Conservation (phyloP, 2,329 filamentous ascomycete genomes). For the Hymenoscyphus occultus region DNA sequence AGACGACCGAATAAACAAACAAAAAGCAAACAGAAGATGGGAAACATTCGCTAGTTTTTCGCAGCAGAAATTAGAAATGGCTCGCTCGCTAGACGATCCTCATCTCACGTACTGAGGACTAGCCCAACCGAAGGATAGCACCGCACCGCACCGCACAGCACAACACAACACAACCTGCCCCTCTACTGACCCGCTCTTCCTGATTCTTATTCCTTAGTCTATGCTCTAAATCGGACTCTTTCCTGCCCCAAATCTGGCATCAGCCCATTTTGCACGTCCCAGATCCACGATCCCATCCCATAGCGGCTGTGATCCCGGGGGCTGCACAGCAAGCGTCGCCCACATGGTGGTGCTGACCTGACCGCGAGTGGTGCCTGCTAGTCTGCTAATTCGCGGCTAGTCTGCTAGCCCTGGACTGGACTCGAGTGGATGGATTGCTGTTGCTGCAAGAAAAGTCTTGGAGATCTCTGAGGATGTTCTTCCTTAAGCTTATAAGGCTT, state of each 20-base stretch:
- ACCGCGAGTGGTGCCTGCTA: not conserved
- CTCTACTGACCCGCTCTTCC: slow-evolving; percentile 2
- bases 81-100: not conserved
- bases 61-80: no score
- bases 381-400: no score
- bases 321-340: not conserved
- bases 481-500: slow-evolving; percentile 13
- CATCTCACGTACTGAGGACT: not conserved
- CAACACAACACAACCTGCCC: no score
- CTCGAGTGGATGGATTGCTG: no score
- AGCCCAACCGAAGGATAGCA: not conserved
- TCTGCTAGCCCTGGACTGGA: no score
- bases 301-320: slow-evolving; percentile 3
- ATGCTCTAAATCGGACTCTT: not conserved
- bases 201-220: not conserved
- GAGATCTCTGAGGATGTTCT: not conserved
- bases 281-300: slow-evolving; percentile 4
- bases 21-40: not conserved
- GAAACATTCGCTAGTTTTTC: no score
- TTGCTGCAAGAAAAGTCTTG: not conserved
- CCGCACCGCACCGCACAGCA: not conserved
- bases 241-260: not conserved
- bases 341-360: slow-evolving; percentile 5
- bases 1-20: not conserved
- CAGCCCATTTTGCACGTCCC: slow-evolving; percentile 5